Base-by-base conservation (phyloP, 805 yeast genomes). In the Starmera dryadoides region DNA sequence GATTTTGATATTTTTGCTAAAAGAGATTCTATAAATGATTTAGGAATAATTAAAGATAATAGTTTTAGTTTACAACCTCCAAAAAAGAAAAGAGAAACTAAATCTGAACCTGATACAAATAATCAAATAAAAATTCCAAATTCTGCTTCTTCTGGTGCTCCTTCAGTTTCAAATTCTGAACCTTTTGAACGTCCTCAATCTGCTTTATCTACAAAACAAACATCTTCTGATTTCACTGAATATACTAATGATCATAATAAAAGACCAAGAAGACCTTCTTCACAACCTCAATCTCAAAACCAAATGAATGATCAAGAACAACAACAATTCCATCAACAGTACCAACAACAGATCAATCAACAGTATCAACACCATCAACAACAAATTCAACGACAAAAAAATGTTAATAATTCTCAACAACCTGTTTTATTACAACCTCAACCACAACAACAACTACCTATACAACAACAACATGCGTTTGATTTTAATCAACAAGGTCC, bases 71-170 rank as follows among this genome's bases (percentile, higher is more conserved):
- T 15, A 11, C 10, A 28, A 6, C 6, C 32, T n/a, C 15, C 28
- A 4, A 41, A 40, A 16, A 36, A 37, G 30, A 38, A 39, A 40
- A 41, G 52, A 30, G 49, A 42, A 15, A 45, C 55, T 3, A 49
- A 45, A 37, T 45, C 53, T 2, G 55, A 49, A 33, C 48, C 54
- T 10, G 55, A 49, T 32, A 39, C 49, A 6, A 43, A 41, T 14
- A 29, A 29, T 1, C 23, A 6, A 6, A 43, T 38, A 33, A 26
- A 11, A 16, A 19, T 28, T 25, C 35, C 37, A 30, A 41, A 35
- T 25, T 18, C 26, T 14, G 17, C 21, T 9, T 15, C 38, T 14
- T 16, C n/a, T n/a, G n/a, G n/a, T n/a, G n/a, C 23, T 21, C 6
- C 23, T 21, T 21, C 23, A 21, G 23, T 6, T 21, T 21, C 23